Conservation (phyloP, 305 asterid species). For the Coffea humblotiana region DNA sequence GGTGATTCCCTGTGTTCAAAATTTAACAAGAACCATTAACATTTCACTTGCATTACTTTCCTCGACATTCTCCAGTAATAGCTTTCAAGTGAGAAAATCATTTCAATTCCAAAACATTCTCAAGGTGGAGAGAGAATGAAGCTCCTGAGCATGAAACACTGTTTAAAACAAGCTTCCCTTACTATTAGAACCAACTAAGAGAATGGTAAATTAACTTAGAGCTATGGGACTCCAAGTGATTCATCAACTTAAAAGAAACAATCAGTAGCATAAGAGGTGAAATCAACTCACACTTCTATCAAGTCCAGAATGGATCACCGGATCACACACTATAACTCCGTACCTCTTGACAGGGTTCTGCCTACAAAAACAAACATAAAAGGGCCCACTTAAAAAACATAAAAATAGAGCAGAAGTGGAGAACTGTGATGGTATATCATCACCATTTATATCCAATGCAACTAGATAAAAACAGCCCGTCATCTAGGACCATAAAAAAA, state of each 20-base stretch:
- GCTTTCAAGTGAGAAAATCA: neutral
- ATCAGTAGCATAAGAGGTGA: slow-evolving; percentile 2
- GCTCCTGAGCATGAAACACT: neutral
- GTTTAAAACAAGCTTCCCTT: neutral
- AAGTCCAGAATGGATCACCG: slow-evolving; percentile 70
- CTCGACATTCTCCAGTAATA: neutral
- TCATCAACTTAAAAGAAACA: neutral
- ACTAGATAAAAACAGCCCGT: neutral
- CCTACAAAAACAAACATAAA: slow-evolving; percentile 37
- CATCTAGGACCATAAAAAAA: neutral
- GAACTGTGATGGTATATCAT: neutral
- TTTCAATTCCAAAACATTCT: neutral
- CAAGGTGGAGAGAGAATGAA: neutral
- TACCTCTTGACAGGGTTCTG: slow-evolving; percentile 60
- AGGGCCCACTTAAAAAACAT: neutral
- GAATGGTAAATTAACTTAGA: neutral
- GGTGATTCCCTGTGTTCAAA: neutral
- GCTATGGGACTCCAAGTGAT: neutral
- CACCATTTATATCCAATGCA: slow-evolving; percentile 1
- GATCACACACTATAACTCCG: slow-evolving; percentile 93
- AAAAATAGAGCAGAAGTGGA: neutral
- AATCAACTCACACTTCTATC: slow-evolving; percentile 71
- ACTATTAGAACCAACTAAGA: neutral
- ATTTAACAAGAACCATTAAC: neutral
- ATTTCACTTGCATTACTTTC: neutral